These are phyloP conservation scores for Sporopachydermia quercuum DNA, from an alignment of 805 yeast species.

Conservation along the genomic window DNA sequence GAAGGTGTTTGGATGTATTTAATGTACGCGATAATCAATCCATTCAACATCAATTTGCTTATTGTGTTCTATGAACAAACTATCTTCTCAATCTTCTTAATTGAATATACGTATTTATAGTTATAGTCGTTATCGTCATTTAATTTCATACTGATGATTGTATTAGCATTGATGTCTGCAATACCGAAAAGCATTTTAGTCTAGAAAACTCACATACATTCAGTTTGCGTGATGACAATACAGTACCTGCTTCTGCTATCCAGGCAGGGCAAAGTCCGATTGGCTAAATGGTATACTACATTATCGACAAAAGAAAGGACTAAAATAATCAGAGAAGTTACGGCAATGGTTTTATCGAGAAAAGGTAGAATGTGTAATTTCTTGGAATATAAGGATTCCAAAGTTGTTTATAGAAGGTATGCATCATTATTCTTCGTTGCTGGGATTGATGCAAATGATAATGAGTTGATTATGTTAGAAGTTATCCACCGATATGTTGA, in stretches of 20 bases:
- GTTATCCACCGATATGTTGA: constrained; percentile 88
- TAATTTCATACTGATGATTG: too few species aligned
- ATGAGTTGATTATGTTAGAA: constrained; percentile 77
- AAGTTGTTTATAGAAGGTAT: constrained; percentile 81
- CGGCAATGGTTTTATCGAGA: constrained; percentile 72
- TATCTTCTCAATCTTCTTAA: too few species aligned
- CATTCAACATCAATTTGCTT: too few species aligned
- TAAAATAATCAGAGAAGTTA: constrained; percentile 70
- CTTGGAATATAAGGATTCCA: constrained; percentile 69
- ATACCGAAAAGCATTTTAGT: too few species aligned
- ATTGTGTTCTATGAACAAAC: too few species aligned
- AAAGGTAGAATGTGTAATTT: constrained; percentile 94
- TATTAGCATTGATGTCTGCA: too few species aligned
- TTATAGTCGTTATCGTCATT: too few species aligned
- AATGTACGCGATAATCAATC: too few species aligned
- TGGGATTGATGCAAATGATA: constrained; percentile 71
- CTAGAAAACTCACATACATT: too few species aligned
- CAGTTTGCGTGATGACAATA: constrained; percentile 56
- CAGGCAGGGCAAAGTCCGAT: constrained; percentile 88
- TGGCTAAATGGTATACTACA: constrained; percentile 87
- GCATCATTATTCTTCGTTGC: constrained; percentile 86
- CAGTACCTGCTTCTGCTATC: constrained; percentile 72
- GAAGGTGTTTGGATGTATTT: too few species aligned
- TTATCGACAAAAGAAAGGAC: constrained; percentile 74
- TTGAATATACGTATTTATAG: too few species aligned